Percentiles rank a stretch among this genome's conserved stretches.
These are phyloP conservation scores for Calonectria ilicicola DNA, from an alignment of 2,329 filamentous ascomycete species.

Conservation along the genomic window DNA sequence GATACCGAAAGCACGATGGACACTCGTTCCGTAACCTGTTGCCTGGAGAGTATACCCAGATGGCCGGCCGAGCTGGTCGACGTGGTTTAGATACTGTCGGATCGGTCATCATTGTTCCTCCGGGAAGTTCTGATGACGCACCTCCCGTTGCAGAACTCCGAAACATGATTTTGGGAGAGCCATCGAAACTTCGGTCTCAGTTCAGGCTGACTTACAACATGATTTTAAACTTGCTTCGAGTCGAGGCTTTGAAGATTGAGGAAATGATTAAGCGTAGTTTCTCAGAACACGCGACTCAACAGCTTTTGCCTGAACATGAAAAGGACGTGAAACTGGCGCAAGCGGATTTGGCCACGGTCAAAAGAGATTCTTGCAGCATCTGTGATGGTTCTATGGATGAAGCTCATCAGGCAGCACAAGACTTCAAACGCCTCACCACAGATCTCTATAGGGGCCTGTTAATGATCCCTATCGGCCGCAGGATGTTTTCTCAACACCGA, in stretches of 20 bases:
- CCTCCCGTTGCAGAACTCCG: conserved; percentile 85
- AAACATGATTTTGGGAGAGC: conserved; percentile 96
- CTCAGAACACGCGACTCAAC: conserved; percentile 97
- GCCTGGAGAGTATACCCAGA: conserved; percentile 97
- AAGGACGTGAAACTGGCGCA: conserved; percentile 94
- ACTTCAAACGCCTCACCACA: conserved; percentile 81
- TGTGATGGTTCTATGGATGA: conserved; percentile 85
- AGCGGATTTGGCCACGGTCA: conserved; percentile 90
- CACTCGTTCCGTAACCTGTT: conserved; percentile 90
- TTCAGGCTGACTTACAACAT: conserved; percentile 99
- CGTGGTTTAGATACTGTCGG: conserved; percentile 93
- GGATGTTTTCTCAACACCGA: conserved; percentile 81
- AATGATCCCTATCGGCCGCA: conserved; percentile 83
- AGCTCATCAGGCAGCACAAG: conserved; percentile 85
- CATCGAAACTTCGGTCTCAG: conserved; percentile 94
- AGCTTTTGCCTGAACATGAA: conserved; percentile 92
- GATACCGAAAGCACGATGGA: conserved; percentile 96
- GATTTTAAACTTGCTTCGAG: conserved; percentile 94
- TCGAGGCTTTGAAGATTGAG: conserved; percentile 97
- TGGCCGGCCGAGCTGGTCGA: conserved; percentile 94
- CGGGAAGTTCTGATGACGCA: conserved; percentile 83
- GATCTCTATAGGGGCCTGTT: conserved; percentile 84
- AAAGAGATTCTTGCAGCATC: conserved; percentile 83
- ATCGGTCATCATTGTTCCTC: conserved; percentile 92
- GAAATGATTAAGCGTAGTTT: conserved; percentile 99